Percentiles rank a stretch among this genome's conserved stretches.
Evolutionary conservation across 148 eudicot species (phyloP).

Genomic region (Limonium bicolor): DNA sequence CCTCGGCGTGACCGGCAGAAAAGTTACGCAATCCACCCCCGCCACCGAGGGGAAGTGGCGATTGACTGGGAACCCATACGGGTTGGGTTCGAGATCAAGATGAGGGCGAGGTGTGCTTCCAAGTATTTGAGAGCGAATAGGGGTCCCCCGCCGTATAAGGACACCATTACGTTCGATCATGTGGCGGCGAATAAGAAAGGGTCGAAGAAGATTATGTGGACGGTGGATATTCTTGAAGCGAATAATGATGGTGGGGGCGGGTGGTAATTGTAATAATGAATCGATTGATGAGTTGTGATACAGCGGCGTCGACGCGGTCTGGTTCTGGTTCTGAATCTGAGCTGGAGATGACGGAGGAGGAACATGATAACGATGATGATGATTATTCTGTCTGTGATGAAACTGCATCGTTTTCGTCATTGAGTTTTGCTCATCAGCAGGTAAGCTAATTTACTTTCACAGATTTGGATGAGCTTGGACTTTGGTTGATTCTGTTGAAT

Average conservation of each 20-base stretch:
- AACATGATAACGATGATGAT: no score
- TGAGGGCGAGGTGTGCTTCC: constrained; percentile 24
- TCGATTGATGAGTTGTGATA: no score
- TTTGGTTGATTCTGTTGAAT: no score
- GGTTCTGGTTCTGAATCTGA: no score
- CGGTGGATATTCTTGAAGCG: constrained; percentile 42
- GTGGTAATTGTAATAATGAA: no score
- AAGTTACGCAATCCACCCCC: constrained; percentile 23
- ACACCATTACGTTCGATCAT: constrained; percentile 56
- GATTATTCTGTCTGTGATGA: no score
- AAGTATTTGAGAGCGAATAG: constrained; percentile 47
- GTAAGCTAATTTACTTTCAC: no score
- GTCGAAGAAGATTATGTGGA: constrained; percentile 46
- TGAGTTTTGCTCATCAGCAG: no score
- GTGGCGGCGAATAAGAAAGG: constrained; percentile 33
- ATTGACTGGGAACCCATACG: constrained; percentile 55
- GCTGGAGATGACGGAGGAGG: no score
- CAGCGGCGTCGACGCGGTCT: no score
- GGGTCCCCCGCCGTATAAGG: constrained; percentile 49
- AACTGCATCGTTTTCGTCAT: no score
- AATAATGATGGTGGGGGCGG: constrained; percentile 8
- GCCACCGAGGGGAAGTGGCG: constrained; percentile 7
- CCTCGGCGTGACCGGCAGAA: constrained; percentile 47
- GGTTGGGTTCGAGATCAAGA: constrained; percentile 29
- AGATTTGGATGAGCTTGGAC: no score